Evolutionary conservation across 805 yeast genomes (phyloP).

Genomic region (Lachancea mirantina): DNA sequence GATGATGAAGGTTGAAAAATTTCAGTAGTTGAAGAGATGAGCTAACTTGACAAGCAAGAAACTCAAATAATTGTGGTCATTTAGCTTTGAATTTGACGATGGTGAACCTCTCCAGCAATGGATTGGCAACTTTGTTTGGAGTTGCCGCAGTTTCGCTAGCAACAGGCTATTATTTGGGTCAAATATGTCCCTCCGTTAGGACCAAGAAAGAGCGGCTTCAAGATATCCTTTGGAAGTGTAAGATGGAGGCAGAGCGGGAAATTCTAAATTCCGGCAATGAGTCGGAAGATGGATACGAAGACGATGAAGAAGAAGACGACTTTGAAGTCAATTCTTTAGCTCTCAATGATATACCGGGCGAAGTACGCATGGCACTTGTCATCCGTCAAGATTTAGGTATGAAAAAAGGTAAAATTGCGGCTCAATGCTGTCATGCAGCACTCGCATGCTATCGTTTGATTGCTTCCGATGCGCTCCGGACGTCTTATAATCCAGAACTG

Average conservation of each 20-base stretch:
- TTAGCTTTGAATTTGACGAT: too few species aligned
- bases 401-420: conserved; percentile 95
- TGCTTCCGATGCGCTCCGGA: conserved; percentile 40
- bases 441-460: conserved; percentile 75
- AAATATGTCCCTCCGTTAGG: conserved; percentile 13
- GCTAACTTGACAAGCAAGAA: too few species aligned
- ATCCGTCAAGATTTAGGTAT: conserved; percentile 84
- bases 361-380: conserved; percentile 77
- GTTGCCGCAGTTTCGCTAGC: conserved; percentile 27
- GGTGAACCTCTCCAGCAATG: conserved; percentile 11
- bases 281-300: conserved; percentile 22
- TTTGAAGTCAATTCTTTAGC: conserved; percentile 52
- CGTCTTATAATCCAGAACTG: conserved; percentile 52
- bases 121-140: conserved; percentile 17
- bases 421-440: conserved; percentile 98
- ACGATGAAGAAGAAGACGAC: conserved; percentile 46
- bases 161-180: conserved; percentile 27
- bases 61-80: too few species aligned
- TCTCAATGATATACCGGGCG: conserved; percentile 66
- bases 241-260: conserved; percentile 13
- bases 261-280: conserved; percentile 6
- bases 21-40: too few species aligned
- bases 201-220: conserved; percentile 13
- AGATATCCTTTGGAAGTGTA: conserved; percentile 13
- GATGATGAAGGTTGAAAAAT: too few species aligned